Base-by-base conservation (phyloP, 1,139 yeast genomes). In the Protomyces pachydermus region DNA sequence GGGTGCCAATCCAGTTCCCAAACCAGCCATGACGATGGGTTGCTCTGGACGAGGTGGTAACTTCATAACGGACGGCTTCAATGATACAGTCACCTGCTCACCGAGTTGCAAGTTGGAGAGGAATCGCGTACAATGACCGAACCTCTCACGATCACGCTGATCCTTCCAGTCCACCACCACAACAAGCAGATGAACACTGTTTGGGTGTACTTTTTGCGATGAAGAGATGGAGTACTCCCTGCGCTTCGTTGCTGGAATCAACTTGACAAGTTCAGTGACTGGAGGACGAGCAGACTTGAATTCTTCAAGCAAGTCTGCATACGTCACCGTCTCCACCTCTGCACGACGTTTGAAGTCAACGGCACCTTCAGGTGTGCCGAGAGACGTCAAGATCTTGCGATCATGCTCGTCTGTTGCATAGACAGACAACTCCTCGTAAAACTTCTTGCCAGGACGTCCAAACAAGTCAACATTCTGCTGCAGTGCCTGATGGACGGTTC, bases 181-280 rank as follows among this genome's bases (percentile, higher is more conserved):
- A 75, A 93, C 85, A 73, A 93, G 82, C 73, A 93, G 79, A 74
- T 91, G 98, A 58, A 93, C 91, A 39, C 93, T 93, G 74, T 88
- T 89, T 66, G 93, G 89, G 77, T 91, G 98, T 71, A 88, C 80
- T 74, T 82, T 88, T 77, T 93, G 98, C 39, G 98, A 91, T 1
- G 97, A 91, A 3, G 98, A 98, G 76, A 93, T 93, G n/a, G 98
- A 91, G 75, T 93, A 93, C 77, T 93, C 98, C 80, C 98, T 88
- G 80, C 98, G 87, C 81, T 93, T 93, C 75, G 91, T 81, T 35
- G 97, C 95, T 28, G 95, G 83, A 70, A 93, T 82, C 65, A 91
- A 77, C 71, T 82, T 82, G 45, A 86, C 84, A 71, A 93, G 81
- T 52, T 88, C 91, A 65, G 81, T 81, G 67, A 88, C 79, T n/a